Evolutionary conservation across 306 rosid genomes (phyloP).

Genomic region (Inga laurina): DNA sequence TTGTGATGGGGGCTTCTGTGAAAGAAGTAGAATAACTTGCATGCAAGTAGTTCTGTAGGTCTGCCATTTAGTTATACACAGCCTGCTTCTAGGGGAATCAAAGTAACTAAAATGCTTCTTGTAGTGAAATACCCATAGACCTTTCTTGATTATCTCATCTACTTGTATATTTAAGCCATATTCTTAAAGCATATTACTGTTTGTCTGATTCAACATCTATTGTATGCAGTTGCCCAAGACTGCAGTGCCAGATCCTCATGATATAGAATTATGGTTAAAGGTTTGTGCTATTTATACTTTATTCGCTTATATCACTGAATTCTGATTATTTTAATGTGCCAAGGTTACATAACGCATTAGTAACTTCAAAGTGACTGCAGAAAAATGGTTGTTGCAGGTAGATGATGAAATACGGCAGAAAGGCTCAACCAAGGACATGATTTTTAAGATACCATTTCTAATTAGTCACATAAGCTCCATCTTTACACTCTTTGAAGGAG

Average conservation of each 20-base stretch:
- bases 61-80: background rate
- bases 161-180: background rate
- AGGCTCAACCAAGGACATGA: slow-evolving; percentile 96
- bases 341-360: slow-evolving; percentile 19
- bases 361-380: slow-evolving; percentile 24
- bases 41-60: slow-evolving; percentile 22
- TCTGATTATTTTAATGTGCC: slow-evolving; percentile 11
- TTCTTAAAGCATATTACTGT: slow-evolving; percentile 5
- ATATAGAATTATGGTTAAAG: slow-evolving; percentile 90
- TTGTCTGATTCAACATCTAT: slow-evolving; percentile 25
- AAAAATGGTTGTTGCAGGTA: slow-evolving; percentile 52
- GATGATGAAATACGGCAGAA: slow-evolving; percentile 86
- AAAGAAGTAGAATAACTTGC: slow-evolving; percentile 1
- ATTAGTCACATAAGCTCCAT: slow-evolving; percentile 86
- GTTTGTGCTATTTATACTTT: slow-evolving; percentile 41
- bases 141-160: slow-evolving; percentile 1
- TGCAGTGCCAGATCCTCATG: slow-evolving; percentile 74
- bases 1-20: background rate
- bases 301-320: background rate
- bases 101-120: background rate
- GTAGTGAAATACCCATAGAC: slow-evolving; percentile 7
- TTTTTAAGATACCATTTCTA: slow-evolving; percentile 86
- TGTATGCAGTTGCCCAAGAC: slow-evolving; percentile 72
- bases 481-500: slow-evolving; percentile 93
- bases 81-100: background rate